Conservation (phyloP, 768 basidiomycete genomes). For the Leucosporidium scottii region DNA sequence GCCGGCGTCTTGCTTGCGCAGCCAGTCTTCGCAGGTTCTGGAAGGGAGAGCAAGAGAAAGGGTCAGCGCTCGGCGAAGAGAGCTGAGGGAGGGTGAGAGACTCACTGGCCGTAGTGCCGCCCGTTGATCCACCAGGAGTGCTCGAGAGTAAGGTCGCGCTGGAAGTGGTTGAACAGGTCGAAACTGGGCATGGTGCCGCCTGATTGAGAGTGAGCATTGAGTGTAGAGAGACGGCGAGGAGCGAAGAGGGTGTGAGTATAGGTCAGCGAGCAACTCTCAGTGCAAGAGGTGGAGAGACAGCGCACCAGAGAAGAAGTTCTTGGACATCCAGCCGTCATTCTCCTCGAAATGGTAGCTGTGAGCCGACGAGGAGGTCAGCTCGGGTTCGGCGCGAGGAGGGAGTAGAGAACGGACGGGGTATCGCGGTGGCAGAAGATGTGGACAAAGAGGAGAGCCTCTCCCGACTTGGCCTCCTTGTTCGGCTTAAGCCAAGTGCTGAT, state of each 20-base stretch:
- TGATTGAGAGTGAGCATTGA: constrained; percentile 21
- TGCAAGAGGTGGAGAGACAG: constrained; percentile 37
- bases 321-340: constrained; percentile 66
- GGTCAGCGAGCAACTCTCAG: neutral
- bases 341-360: constrained; percentile 55
- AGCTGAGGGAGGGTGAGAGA: no score
- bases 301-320: constrained; percentile 56
- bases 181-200: constrained; percentile 69
- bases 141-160: constrained; percentile 55
- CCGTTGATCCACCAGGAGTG: constrained; percentile 60
- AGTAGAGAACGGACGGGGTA: neutral
- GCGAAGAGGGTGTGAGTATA: neutral
- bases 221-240: neutral
- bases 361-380: neutral
- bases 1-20: constrained; percentile 40
- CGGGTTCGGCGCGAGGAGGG: neutral
- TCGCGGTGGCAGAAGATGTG: constrained; percentile 61
- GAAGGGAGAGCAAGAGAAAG: no score
- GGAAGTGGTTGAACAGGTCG: constrained; percentile 62
- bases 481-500: constrained; percentile 60
- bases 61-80: no score
- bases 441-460: constrained; percentile 54
- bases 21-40: constrained; percentile 58
- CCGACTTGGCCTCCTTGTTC: constrained; percentile 30
- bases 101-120: constrained; percentile 52